Conservation (phyloP, 352 stramenopile genomes). For the Pythium grandisporangium region DNA sequence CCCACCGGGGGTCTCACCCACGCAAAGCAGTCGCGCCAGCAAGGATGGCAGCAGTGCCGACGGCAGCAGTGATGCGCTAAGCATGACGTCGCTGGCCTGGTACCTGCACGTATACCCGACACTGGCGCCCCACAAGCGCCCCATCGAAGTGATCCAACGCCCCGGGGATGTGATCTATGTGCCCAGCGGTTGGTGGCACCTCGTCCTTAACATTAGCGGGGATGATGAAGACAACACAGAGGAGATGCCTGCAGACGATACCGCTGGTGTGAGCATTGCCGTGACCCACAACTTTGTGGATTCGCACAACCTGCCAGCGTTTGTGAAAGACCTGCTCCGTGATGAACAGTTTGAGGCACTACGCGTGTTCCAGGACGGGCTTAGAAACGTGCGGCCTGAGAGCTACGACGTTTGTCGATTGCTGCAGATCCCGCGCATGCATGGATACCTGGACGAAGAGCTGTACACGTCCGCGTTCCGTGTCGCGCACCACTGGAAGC, state of each 20-base stretch:
- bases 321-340: slow-evolving; percentile 58
- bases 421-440: slow-evolving; percentile 36
- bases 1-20: slow-evolving; percentile 67
- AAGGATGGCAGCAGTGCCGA: slow-evolving; percentile 35
- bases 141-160: slow-evolving; percentile 83
- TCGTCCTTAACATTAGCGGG: slow-evolving; percentile 96
- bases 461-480: slow-evolving; percentile 55
- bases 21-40: no score
- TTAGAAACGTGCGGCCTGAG: slow-evolving; percentile 34
- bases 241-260: no score
- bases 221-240: no score
- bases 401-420: slow-evolving; percentile 61
- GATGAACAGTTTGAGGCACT: slow-evolving; percentile 57
- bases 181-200: slow-evolving; percentile 96
- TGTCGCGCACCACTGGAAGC: slow-evolving; percentile 48
- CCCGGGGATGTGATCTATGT: slow-evolving; percentile 96
- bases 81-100: slow-evolving; percentile 80
- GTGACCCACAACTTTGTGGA: slow-evolving; percentile 96
- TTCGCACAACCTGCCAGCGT: slow-evolving; percentile 69
- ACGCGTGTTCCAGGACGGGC: slow-evolving; percentile 34
- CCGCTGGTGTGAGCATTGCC: slow-evolving; percentile 93
- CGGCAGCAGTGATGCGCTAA: slow-evolving; percentile 44
- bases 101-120: slow-evolving; percentile 83
- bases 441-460: slow-evolving; percentile 52
- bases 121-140: slow-evolving; percentile 56